Evolutionary conservation across 169 alveolate genomes (phyloP).

Genomic region (Amoebophrya sp.): DNA sequence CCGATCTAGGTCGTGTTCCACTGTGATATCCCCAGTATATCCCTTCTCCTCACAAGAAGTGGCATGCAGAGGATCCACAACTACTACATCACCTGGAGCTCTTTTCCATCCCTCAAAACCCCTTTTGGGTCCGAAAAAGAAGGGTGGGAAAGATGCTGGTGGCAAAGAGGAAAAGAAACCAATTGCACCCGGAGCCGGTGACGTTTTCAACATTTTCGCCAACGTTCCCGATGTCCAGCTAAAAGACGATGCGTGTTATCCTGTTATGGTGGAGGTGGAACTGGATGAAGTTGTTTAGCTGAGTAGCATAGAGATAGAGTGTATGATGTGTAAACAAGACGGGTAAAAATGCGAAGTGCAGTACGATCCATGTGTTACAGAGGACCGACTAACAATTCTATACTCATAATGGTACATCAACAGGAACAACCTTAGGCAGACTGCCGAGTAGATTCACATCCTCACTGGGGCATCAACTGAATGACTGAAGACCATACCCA

Average conservation of each 20-base stretch:
- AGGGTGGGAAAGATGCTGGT: background rate
- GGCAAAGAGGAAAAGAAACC: too few species aligned
- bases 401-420: background rate
- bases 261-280: too few species aligned
- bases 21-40: too few species aligned
- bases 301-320: too few species aligned
- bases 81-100: background rate
- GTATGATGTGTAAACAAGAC: too few species aligned
- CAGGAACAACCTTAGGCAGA: background rate
- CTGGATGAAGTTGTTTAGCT: too few species aligned
- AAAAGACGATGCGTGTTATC: slow-evolving; percentile 17
- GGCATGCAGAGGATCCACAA: too few species aligned
- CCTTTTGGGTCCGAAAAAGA: background rate
- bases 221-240: slow-evolving; percentile 23
- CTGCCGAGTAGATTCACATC: too few species aligned
- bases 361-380: too few species aligned
- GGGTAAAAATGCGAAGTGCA: background rate
- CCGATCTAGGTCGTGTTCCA: too few species aligned
- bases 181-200: background rate
- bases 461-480: background rate
- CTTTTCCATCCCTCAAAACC: background rate
- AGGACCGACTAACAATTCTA: background rate
- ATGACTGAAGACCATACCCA: background rate
- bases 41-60: too few species aligned
- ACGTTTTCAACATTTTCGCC: slow-evolving; percentile 7